A percentile compares a stretch with the other conserved stretches of the same genome.
phyloP scores from a whole-genome alignment of 768 basidiomycete genomes.

The Auriculariales sp. region DNA sequence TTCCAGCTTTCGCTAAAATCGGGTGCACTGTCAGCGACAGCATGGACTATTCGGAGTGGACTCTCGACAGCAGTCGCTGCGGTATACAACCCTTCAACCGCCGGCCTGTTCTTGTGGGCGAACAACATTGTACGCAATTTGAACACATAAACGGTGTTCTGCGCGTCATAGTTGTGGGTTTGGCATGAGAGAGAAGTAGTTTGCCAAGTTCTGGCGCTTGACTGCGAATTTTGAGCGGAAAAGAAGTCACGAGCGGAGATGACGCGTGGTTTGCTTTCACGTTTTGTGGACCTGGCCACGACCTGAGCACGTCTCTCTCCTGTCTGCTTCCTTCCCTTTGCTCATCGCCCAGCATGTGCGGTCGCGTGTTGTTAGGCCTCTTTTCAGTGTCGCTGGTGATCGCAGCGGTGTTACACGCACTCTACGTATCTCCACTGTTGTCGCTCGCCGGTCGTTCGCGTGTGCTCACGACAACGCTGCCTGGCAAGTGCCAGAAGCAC shows the following conservation, averaged over 20 bases:
- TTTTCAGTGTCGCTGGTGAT: conserved; percentile 24
- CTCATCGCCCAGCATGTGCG: not conserved
- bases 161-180: too few relatives aligned
- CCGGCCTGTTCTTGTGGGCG: not conserved
- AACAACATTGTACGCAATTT: not conserved
- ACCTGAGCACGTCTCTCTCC: too few relatives aligned
- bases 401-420: conserved; percentile 29
- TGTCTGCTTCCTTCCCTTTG: not conserved
- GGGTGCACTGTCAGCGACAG: not conserved
- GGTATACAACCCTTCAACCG: not conserved
- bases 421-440: conserved; percentile 33
- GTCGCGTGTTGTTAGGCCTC: conserved; percentile 6
- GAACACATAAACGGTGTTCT: too few relatives aligned
- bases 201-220: too few relatives aligned
- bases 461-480: conserved; percentile 28
- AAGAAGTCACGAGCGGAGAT: too few relatives aligned
- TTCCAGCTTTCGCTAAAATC: conserved; percentile 37
- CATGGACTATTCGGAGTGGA: not conserved
- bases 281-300: too few relatives aligned
- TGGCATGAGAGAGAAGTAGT: too few relatives aligned
- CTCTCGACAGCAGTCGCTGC: not conserved
- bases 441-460: conserved; percentile 29
- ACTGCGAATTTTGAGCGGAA: too few relatives aligned
- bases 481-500: conserved; percentile 32
- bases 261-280: too few relatives aligned